Evolutionary conservation across 176 grass and related monocot species (phyloP), one percentile per base, ranked within the genome.

Genomic region (Zea mays): DNA sequence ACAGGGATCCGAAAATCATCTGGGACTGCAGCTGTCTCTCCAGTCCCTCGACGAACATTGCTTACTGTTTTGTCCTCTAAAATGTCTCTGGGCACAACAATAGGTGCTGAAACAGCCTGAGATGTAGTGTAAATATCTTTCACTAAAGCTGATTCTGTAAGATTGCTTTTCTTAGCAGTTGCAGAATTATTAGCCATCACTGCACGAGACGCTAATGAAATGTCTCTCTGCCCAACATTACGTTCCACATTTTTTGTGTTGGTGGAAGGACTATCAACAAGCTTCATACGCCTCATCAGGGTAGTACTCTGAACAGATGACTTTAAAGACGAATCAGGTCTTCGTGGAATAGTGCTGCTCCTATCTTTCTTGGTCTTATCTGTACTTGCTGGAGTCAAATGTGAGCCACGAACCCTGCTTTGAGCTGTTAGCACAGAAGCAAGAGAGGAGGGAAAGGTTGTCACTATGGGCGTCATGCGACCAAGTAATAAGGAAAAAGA

Each of bases 41-140:
- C 43, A 54, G 39, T 82, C 82, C 57, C 80, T 86, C 17, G 69
- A 83, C 73, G 66, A 70, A 71, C 36, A 80, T 79, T 86, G 41
- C 65, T 82, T 76, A 39, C 42, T 85, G 81, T n/a, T 76, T 83
- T 84, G 76, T 90, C 82, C 77, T 90, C 90, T 71, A 81, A 70
- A 90, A 86, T 87, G 75, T 88, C 89, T 88, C 87, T 95, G 59
- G 92, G 96, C 55, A 87, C 83, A 86, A 90, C 42, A 81, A 90
- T 48, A 85, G 96, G 92, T 49, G 78, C 49, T 48, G 85, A 87
- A 77, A 87, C 57, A 59, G 78, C 55, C 21, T 68, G 82, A 33
- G 84, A 42, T 19, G 79, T 89, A 60, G 85, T 80, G 74, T 93
- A 89, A 75, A 88, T 93, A 73, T 93, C 89, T 83, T 79, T 93